Evolutionary conservation across 768 basidiomycete species (phyloP), one percentile per base, ranked within the genome.

Genomic region (Hypholoma sublateritium): DNA sequence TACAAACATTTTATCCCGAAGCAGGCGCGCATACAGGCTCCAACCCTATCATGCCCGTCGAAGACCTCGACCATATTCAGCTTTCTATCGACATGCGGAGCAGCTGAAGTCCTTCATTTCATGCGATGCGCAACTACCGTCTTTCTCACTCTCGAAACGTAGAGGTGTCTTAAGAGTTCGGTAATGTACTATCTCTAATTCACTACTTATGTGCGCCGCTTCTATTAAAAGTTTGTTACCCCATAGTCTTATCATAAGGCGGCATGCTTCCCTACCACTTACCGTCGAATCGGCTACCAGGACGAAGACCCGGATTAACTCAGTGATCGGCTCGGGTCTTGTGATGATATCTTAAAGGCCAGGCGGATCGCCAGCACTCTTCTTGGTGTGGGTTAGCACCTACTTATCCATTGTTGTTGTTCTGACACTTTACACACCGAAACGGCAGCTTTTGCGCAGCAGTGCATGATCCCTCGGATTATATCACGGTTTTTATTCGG

Each of bases 401-500:
- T 13, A 32, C 39, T 51, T 39, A 39, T 39, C 22, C 41, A 36
- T 12, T 57, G 14, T 46, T 28, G 50, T 25, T 43, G 19, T 28
- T 45, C 50, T 28, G 21, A 48, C 28, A 21, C 14, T 41, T 36
- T 36, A 22, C 16, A 17, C 48, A 48, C 60, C 48, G 49, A 55
- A 55, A 53, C 52, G 55, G 62, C 34, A 59, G 24, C 39, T 58
- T 58, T 63, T 41, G 24, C 48, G 21, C 28, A 32, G 28, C 28
- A 41, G 50, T 35, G 48, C 45, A 54, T 59, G 46, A 47, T 51
- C 44, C 52, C 53, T 56, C 66, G 68, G 70, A 65, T 60, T 69
- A 70, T 70, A 62, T 55, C 22, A 48, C 70, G 70, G 70, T 48
- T 57, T 55, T 69, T 61, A 57, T 52, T 70, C 69, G 69, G 69